These are phyloP conservation scores for Botrytis aclada DNA, from an alignment of 2,329 filamentous ascomycete genomes.

Conservation along the genomic window DNA sequence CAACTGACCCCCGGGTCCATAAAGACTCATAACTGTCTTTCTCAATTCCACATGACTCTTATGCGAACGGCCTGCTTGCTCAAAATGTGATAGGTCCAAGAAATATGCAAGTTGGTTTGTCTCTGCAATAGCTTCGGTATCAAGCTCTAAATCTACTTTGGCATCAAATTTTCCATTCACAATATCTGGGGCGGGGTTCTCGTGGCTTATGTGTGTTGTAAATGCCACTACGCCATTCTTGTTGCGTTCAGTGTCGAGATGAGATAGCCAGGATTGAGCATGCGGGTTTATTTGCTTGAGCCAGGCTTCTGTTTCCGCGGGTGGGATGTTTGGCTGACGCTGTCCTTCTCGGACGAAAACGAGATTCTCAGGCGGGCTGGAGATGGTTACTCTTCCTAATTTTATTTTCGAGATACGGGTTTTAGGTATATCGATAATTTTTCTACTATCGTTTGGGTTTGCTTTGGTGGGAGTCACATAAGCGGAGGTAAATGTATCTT, in stretches of 20 bases:
- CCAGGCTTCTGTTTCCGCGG: conserved; percentile 25
- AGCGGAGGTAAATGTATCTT: conserved; percentile 23
- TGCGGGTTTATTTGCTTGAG: conserved; percentile 21
- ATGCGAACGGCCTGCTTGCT: conserved; percentile 24
- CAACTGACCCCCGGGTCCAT: conserved; percentile 24
- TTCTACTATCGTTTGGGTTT: neutral
- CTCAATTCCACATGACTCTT: conserved; percentile 22
- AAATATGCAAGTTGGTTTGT: conserved; percentile 28
- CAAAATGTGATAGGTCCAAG: conserved; percentile 27
- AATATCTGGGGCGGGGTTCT: conserved; percentile 17
- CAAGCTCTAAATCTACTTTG: neutral
- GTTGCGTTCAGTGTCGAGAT: conserved; percentile 22
- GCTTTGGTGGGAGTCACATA: conserved; percentile 20
- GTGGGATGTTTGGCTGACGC: conserved; percentile 19
- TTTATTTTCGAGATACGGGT: neutral
- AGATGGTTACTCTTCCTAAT: conserved; percentile 15
- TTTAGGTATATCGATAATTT: conserved; percentile 8
- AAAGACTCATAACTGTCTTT: conserved; percentile 23
- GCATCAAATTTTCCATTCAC: neutral
- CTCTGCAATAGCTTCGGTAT: conserved; percentile 18
- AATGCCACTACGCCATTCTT: conserved; percentile 24
- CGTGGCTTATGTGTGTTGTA: conserved; percentile 24
- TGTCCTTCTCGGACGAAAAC: conserved; percentile 27
- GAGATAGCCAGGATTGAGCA: conserved; percentile 23
- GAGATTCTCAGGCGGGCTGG: conserved; percentile 26